Conservation (phyloP, 176 grass and related monocot genomes). For the Ensete ventricosum region DNA sequence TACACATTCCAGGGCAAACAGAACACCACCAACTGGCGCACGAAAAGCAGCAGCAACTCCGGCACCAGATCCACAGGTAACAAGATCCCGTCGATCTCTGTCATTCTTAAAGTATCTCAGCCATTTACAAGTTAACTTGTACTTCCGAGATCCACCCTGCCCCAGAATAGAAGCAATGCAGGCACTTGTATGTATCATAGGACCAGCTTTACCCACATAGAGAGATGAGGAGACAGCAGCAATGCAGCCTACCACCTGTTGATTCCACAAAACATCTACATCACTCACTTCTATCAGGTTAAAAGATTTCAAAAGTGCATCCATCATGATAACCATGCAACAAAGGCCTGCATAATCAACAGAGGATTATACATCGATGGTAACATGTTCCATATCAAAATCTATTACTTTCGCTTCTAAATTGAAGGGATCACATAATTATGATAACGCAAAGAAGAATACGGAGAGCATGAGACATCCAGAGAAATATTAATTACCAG, state of each 20-base stretch:
- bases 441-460: neutral
- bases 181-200: conserved; percentile 66
- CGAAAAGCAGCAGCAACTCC: conserved; percentile 88
- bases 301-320: neutral
- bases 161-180: conserved; percentile 90
- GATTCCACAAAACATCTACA: conserved; percentile 15
- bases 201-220: conserved; percentile 90
- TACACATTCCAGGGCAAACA: conserved; percentile 83
- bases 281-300: neutral
- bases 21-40: conserved; percentile 78
- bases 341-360: neutral
- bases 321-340: neutral
- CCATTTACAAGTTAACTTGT: conserved; percentile 67
- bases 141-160: conserved; percentile 74
- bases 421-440: neutral
- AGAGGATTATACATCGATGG: neutral
- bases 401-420: neutral
- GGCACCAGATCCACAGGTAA: conserved; percentile 82
- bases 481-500: neutral
- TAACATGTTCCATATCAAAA: neutral
- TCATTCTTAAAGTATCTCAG: conserved; percentile 94
- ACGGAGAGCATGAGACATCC: neutral
- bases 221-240: conserved; percentile 89
- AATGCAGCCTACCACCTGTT: conserved; percentile 69
- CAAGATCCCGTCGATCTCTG: conserved; percentile 78